Conservation (phyloP, 2,329 filamentous ascomycete genomes). For the Pseudonectria foliicola region DNA sequence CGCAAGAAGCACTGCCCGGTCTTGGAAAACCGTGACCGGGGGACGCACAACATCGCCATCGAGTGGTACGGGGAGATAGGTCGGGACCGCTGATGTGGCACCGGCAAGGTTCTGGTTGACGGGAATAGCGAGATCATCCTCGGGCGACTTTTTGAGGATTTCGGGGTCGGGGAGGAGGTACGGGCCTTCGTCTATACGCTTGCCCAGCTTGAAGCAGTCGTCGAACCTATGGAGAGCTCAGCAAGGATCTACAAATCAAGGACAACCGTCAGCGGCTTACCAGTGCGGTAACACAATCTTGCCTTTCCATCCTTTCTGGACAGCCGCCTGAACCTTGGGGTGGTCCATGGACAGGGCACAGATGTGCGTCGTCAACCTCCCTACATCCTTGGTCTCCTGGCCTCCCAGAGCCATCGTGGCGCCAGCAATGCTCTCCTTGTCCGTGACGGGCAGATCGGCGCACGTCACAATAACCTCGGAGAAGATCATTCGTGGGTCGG, state of each 20-base stretch:
- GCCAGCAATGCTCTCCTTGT: conserved; percentile 87
- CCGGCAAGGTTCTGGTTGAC: conserved; percentile 57
- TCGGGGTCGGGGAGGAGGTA: conserved; percentile 83
- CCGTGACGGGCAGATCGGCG: conserved; percentile 74
- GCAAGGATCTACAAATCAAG: background rate
- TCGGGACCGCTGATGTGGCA: conserved; percentile 48
- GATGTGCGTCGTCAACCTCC: conserved; percentile 76
- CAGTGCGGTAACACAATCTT: conserved; percentile 92
- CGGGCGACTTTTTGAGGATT: conserved; percentile 56
- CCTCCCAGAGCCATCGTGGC: conserved; percentile 87
- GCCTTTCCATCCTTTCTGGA: conserved; percentile 58
- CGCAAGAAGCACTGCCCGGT: conserved; percentile 71
- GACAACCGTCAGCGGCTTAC: conserved; percentile 40
- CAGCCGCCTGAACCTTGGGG: conserved; percentile 58
- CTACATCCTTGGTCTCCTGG: conserved; percentile 64
- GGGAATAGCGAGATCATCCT: conserved; percentile 50
- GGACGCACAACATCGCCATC: conserved; percentile 36
- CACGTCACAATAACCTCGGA: conserved; percentile 76
- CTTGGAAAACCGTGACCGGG: conserved; percentile 66
- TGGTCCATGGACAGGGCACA: conserved; percentile 74
- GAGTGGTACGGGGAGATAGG: conserved; percentile 37
- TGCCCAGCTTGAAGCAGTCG: conserved; percentile 88
- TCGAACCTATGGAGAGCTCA: conserved; percentile 66
- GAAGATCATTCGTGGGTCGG: conserved; percentile 86
- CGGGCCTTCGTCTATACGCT: conserved; percentile 80